phyloP scores from a whole-genome alignment of 108 stramenopile genomes.

The Nitzschia inconspicua region DNA sequence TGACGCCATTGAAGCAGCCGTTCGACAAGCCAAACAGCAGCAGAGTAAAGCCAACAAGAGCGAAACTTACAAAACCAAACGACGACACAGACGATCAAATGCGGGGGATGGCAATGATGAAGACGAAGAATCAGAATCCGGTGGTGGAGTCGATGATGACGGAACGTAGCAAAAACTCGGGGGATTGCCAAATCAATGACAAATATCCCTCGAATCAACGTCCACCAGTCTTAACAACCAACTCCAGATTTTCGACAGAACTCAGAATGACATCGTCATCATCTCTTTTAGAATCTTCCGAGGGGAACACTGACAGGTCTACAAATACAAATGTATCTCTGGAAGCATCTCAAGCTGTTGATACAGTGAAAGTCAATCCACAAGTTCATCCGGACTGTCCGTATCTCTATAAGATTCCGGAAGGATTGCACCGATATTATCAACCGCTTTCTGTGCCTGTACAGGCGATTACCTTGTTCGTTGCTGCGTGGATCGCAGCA shows the following conservation, averaged over 20 bases:
- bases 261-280: neutral
- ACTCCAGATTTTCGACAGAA: neutral
- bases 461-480: slow-evolving; percentile 16
- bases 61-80: neutral
- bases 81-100: slow-evolving; percentile 14
- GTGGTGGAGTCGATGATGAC: slow-evolving; percentile 42
- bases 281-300: neutral
- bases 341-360: too few relatives aligned
- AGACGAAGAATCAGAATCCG: too few relatives aligned
- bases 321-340: neutral
- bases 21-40: slow-evolving; percentile 28
- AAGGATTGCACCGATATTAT: slow-evolving; percentile 39
- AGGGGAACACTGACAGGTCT: neutral
- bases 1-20: slow-evolving; percentile 68
- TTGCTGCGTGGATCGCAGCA: slow-evolving; percentile 20
- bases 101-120: too few relatives aligned
- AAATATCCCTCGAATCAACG: neutral
- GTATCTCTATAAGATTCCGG: slow-evolving; percentile 57
- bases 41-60: slow-evolving; percentile 4
- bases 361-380: slow-evolving; percentile 5
- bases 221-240: neutral
- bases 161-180: slow-evolving; percentile 61
- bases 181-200: neutral
- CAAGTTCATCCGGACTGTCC: slow-evolving; percentile 50
- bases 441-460: slow-evolving; percentile 39